Evolutionary conservation across 2,329 filamentous ascomycete species (phyloP), one percentile per base, ranked within the genome.

Genomic region (Beauveria pseudobassiana): DNA sequence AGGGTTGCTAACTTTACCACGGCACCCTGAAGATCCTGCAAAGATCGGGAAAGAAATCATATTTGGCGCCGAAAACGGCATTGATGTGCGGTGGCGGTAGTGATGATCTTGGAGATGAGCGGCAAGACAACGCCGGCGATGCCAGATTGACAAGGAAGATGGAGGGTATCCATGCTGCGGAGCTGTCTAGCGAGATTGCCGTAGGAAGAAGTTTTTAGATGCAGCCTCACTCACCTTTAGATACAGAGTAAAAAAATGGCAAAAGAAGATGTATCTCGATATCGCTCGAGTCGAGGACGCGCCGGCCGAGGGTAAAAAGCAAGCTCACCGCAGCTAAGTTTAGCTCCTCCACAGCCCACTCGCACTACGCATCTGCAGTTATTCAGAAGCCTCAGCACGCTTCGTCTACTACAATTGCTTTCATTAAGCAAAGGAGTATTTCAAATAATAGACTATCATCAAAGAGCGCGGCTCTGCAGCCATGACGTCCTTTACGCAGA

Each of bases 401-500:
- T 46, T 46, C 20, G n/a, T 16, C 10, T 1, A 14, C 12, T 38
- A 38, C 30, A 38, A 2, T 14, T 38, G 34, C 34, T 38, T 38
- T 2, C 34, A 38, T 38, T 5, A 5, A 38, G 34, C 12, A 38
- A 38, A 38, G 34, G 34, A 1, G 12, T 38, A 38, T 38, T 38
- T 14, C 5, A 3, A 14, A 38, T 38, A 38, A 14, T 14, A 14
- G 7, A 18, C 1, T 5, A n/a, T 43, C 12, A 4, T 14, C 34
- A 46, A 46, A 22, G n/a, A 46, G 43, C 43, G 20, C n/a, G 1
- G 1, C 43, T 34, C 48, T 34, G 10, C 48, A 51, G 5, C 16
- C 26, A 45, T 45, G 40, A 1, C 24, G 5, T 76, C 82, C 5
- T 74, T 89, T 52, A 88, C 85, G 1, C 72, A 75, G 58, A 77